Percentiles rank a stretch among this genome's conserved stretches.
Conservation (phyloP, 106 monocot genomes). For the Phalaenopsis equestris region DNA sequence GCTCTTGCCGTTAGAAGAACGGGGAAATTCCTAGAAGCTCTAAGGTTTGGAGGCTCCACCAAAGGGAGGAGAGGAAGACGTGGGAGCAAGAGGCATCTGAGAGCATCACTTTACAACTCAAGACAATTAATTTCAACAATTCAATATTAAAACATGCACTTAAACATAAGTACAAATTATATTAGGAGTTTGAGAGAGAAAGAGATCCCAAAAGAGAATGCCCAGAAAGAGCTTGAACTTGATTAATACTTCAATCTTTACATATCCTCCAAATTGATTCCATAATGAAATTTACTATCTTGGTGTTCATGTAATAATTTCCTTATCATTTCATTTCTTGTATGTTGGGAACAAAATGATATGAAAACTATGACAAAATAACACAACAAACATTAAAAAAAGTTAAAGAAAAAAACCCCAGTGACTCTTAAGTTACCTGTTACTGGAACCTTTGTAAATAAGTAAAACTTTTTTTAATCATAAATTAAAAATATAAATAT, state of each 20-base stretch:
- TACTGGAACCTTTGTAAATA: not conserved
- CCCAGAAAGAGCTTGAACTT: not conserved
- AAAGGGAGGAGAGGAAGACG: too few relatives aligned
- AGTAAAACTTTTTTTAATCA: not conserved
- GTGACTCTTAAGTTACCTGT: not conserved
- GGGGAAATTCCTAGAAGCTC: too few relatives aligned
- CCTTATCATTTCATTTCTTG: not conserved
- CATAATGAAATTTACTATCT: not conserved
- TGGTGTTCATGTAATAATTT: not conserved
- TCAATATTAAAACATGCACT: not conserved
- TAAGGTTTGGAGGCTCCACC: too few relatives aligned
- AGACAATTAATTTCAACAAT: not conserved
- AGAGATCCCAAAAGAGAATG: not conserved
- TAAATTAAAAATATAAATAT: not conserved
- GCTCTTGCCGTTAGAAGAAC: too few relatives aligned
- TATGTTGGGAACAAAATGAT: not conserved
- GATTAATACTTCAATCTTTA: not conserved
- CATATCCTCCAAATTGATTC: not conserved
- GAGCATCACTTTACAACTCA: not conserved
- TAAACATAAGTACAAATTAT: not conserved
- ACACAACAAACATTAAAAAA: not conserved
- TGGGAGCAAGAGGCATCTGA: too few relatives aligned
- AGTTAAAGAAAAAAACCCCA: not conserved
- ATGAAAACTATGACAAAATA: not conserved
- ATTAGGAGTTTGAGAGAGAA: not conserved